Evolutionary conservation across 2,329 filamentous ascomycete species (phyloP).

Genomic region (Cryphonectria radicalis): DNA sequence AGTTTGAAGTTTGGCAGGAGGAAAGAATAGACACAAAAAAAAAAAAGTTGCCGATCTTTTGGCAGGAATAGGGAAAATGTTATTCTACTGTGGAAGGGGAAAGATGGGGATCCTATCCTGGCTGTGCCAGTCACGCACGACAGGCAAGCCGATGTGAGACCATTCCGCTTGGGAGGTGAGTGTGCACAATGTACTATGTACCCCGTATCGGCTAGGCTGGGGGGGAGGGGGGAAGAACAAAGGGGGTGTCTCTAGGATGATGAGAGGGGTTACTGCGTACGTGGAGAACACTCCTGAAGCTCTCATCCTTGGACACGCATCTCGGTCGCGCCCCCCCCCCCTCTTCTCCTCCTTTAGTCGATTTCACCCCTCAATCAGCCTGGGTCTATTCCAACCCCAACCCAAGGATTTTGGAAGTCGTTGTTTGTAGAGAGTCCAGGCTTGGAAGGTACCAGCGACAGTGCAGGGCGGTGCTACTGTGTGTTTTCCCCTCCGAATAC

Average conservation of each 20-base stretch:
- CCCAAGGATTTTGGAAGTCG: not conserved
- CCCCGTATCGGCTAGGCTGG: not conserved
- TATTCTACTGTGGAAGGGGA: constrained; percentile 17
- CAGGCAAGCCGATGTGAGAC: constrained; percentile 13
- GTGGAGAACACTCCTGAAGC: constrained; percentile 14
- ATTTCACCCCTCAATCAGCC: not conserved
- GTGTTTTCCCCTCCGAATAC: not conserved
- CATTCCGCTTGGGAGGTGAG: constrained; percentile 16
- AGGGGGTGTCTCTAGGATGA: not conserved
- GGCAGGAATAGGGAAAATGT: constrained; percentile 15
- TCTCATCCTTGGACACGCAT: constrained; percentile 3
- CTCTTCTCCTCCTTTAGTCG: not conserved
- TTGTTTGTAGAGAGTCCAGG: constrained; percentile 5
- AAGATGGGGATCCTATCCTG: constrained; percentile 15
- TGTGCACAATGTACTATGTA: not conserved
- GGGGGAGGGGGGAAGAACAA: not conserved
- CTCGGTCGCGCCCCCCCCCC: constrained; percentile 1
- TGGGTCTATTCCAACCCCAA: not conserved
- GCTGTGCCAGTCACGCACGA: constrained; percentile 23
- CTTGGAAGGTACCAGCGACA: constrained; percentile 15
- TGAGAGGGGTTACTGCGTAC: constrained; percentile 4
- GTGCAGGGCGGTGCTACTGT: not conserved
- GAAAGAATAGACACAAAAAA: constrained; percentile 15
- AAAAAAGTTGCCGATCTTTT: constrained; percentile 28
- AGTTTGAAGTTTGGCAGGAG: constrained; percentile 8